Evolutionary conservation across 768 basidiomycete species (phyloP), one percentile per base, ranked within the genome.

Genomic region (Clavaria fumosa): DNA sequence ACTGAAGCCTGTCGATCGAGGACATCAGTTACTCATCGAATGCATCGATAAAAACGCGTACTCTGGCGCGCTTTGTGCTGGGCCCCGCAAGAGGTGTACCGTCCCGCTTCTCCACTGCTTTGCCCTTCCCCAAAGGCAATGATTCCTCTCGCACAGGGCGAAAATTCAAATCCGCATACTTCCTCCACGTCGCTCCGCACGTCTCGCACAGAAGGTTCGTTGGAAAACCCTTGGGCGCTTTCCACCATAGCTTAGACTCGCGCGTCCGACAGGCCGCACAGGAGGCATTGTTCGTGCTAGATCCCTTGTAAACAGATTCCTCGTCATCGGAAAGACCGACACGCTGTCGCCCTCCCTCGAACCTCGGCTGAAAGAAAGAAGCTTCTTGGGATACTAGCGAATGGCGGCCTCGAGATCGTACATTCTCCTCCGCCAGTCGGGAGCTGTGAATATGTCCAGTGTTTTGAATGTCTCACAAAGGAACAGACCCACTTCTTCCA

Each of bases 101-200:
- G 40, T 75, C 64, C 26, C 81, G 67, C 55, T 88, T 88, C 34
- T 71, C 62, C 12, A 47, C 50, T 0, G 65, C 55, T 31, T 68
- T 69, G 23, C 62, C 67, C 45, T 82, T 82, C 20, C 60, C 56
- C 2, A 61, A 51, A 0, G 69, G 60, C 1, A 69, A 48, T 1
- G 69, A 61, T 32, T 83, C 81, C 40, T 86, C 82, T 20, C 81
- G 69, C 14, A 75, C 41, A 6, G 77, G 75, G 28, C 81, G 66
- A 18, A 81, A 75, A 47, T 78, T 84, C 34, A 90, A 62, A 47
- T 91, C 88, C 0, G 85, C 89, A 53, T 95, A 95, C 57, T 91
- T 95, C 47, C 89, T 67, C 80, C 86, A 95, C 45, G 80, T 81
- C 31, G 74, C 70, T 9, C 89, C 89, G 50, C 89, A 95, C 20